Base-by-base conservation (phyloP, 2,329 filamentous ascomycete genomes). In the Westerdykella sp. region DNA sequence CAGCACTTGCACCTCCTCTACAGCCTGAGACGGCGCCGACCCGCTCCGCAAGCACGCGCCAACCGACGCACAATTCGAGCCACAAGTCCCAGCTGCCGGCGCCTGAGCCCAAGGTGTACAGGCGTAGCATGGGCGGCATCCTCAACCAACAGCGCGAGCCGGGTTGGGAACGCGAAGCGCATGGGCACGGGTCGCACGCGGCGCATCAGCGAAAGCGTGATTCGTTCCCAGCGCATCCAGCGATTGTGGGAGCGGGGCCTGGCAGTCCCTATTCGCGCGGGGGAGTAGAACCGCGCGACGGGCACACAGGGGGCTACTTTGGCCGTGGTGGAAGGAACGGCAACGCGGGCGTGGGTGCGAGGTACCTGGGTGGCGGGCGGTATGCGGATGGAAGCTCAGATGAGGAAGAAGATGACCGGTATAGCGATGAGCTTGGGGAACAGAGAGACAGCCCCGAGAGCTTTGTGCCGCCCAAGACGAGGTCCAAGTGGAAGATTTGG, bases 401-500 rank as follows among this genome's bases (percentile, higher is more conserved):
- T 15, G 57, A 57, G 21, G 51, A 57, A 28, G 55, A 56, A 28
- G 55, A 56, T n/a, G 53, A 53, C 2, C 46, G 52, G 39, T 46
- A 53, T 47, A 63, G 57, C 32, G 53, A 58, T 30, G 38, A 35
- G 32, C 7, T 35, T 9, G 60, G 41, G 54, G 47, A 12, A 62
- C 61, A 13, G 65, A 59, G 37, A 52, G 41, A n/a, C 22, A 38
- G 37, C 37, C 23, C 14, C 43, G 57, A 62, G 42, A 62, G 59
- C 36, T 66, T 65, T 46, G 55, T 58, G 30, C 47, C 54, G 23
- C 57, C 59, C n/a, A 56, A 65, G 46, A 71, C 65, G 40, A 71
- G 70, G 50, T 59, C 47, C 46, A 62, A 57, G 52, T 68, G 59
- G 64, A 65, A 63, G 62, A 62, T 66, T 51, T 63, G 63, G 66